Base-by-base conservation (phyloP, 176 grass and related monocot species). In the Avena eriantha region DNA sequence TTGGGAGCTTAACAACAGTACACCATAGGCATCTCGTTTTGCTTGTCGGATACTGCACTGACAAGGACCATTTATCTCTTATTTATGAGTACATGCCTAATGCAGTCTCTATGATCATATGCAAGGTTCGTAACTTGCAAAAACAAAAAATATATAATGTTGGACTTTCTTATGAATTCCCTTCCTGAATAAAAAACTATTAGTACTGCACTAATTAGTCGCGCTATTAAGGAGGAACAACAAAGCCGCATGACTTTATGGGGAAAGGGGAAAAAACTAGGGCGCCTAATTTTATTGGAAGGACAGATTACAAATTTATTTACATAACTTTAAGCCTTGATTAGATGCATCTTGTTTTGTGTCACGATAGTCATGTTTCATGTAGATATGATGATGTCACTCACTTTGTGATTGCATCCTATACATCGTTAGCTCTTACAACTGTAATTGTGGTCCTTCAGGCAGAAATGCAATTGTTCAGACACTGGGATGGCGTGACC, bases 1-100 rank as follows among this genome's bases (percentile, higher is more conserved):
- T 80, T 22, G 63, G 26, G 56, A 83, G 60, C 65, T 80, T 91
- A 41, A 75, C 55, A 59, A 73, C 61, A 0, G 85, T 91, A 22
- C 90, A 91, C 26, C 90, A 88, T 46, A 91, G 34, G 24, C 49
- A 85, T 57, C 58, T 88, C 35, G 86, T 88, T 45, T 41, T 70
- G 50, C 54, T 91, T 7, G 68, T 85, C 26, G 90, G 90, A 7
- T 88, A 88, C 64, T 91, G 90, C 47, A 82, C 39, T 24, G 36
- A 88, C 11, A 77, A 77, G 51, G 22, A 86, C 47, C 66, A 82
- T 69, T 34, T 85, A 23, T 31, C 77, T 3, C 82, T 29, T 29
- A 29, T 29, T 29, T 29, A 29, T 29, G 29, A 29, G 29, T 29
- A 29, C 29, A 29, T 29, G 84, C 65, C 65, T 23, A 65, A 80